A percentile compares a stretch with the other conserved stretches of the same genome.
Conservation (phyloP, 2,329 filamentous ascomycete genomes). For the Fusarium nygamai region DNA sequence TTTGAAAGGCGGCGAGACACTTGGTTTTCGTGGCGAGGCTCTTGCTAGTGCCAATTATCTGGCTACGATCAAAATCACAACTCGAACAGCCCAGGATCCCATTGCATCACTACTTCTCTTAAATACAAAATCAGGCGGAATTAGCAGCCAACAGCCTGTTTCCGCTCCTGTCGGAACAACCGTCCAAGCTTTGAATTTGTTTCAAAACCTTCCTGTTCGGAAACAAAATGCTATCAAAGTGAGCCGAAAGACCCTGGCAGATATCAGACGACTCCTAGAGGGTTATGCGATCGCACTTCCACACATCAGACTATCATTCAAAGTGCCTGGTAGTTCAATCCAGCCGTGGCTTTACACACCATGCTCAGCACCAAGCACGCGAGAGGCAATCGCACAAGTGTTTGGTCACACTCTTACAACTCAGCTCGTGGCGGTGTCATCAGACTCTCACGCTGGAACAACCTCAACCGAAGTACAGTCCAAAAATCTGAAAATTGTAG, state of each 20-base stretch:
- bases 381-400: slow-evolving; percentile 70
- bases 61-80: slow-evolving; percentile 69
- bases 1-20: slow-evolving; percentile 63
- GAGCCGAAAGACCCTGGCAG: slow-evolving; percentile 64
- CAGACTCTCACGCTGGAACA: slow-evolving; percentile 35
- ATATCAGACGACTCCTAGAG: slow-evolving; percentile 68
- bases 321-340: slow-evolving; percentile 63
- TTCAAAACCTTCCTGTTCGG: slow-evolving; percentile 71
- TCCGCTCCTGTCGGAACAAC: slow-evolving; percentile 75
- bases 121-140: slow-evolving; percentile 45
- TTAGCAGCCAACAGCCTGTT: slow-evolving; percentile 44
- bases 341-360: slow-evolving; percentile 71
- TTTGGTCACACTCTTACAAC: slow-evolving; percentile 66
- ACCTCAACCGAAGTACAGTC: not conserved
- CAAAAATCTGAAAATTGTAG: slow-evolving; percentile 40
- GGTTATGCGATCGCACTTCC: slow-evolving; percentile 74
- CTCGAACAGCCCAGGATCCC: slow-evolving; percentile 68
- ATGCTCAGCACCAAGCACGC: slow-evolving; percentile 56
- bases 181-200: slow-evolving; percentile 68
- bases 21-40: slow-evolving; percentile 83
- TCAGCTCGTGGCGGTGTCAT: slow-evolving; percentile 60
- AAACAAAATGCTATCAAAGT: slow-evolving; percentile 67
- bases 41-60: slow-evolving; percentile 72
- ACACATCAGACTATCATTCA: slow-evolving; percentile 68
- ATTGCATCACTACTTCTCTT: slow-evolving; percentile 64